A percentile compares a stretch with the other conserved stretches of the same genome.
Conservation (phyloP, 2,329 filamentous ascomycete species). For the Aspergillus jensenii region DNA sequence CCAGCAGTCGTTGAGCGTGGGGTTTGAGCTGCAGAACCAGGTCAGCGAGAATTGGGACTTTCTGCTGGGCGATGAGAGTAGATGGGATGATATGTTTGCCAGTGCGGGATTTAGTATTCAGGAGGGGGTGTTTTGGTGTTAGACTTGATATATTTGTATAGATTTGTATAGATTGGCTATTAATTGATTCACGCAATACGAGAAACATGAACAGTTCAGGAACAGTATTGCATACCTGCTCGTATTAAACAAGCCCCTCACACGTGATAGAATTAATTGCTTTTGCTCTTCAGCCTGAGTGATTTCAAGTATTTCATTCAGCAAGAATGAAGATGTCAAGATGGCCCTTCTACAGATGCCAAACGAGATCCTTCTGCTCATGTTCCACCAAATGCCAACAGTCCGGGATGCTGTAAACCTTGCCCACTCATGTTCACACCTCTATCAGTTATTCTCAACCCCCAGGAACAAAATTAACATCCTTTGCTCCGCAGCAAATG, state of each 20-base stretch:
- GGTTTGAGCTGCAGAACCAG: no score
- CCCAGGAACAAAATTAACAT: neutral
- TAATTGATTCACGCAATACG: no score
- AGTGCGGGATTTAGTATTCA: neutral
- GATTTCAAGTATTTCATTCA: no score
- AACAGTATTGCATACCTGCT: no score
- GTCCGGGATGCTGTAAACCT: neutral
- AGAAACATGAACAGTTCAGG: no score
- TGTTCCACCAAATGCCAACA: neutral
- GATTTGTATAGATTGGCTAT: no score
- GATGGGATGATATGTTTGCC: neutral
- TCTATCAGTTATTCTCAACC: neutral
- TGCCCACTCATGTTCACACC: neutral
- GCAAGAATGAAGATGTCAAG: neutral
- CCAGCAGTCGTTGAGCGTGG: neutral
- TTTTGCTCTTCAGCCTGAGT: no score
- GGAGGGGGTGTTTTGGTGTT: neutral
- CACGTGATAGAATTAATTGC: no score
- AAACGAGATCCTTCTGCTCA: constrained; percentile 1
- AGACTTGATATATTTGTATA: neutral
- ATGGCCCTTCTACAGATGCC: neutral
- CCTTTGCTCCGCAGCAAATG: neutral
- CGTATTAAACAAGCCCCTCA: no score
- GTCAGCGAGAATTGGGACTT: neutral
- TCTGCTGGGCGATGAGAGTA: neutral